Conservation (phyloP, 768 basidiomycete genomes). For the Tephrocybe sp. region DNA sequence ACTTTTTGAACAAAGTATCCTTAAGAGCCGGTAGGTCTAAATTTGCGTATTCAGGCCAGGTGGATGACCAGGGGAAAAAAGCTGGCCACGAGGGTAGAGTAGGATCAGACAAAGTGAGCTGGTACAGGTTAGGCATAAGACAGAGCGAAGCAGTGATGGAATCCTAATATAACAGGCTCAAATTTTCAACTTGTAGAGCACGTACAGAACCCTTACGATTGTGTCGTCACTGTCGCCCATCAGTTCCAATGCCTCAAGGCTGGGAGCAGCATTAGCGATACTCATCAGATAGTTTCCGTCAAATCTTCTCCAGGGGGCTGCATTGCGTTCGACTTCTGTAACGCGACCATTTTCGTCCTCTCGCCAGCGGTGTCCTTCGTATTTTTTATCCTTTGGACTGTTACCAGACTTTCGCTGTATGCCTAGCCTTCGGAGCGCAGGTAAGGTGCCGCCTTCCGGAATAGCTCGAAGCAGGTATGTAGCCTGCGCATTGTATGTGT, state of each 20-base stretch:
- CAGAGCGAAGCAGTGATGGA: constrained; percentile 5
- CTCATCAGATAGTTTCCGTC: constrained; percentile 8
- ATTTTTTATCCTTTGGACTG: background rate
- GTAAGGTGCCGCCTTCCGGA: background rate
- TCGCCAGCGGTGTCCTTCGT: constrained; percentile 7
- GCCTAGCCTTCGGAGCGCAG: constrained; percentile 8
- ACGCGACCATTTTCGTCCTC: constrained; percentile 2
- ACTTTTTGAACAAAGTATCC: background rate
- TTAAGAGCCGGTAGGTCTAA: background rate
- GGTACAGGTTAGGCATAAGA: background rate
- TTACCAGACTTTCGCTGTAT: constrained; percentile 5
- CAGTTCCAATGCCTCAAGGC: constrained; percentile 10
- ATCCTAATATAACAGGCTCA: background rate
- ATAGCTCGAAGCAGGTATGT: constrained; percentile 5
- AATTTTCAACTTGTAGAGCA: background rate
- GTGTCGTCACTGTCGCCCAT: constrained; percentile 9
- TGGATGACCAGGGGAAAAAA: background rate
- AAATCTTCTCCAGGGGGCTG: background rate
- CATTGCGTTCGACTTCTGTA: background rate
- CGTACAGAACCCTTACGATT: constrained; percentile 2
- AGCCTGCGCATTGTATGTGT: constrained; percentile 9
- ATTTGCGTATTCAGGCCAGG: background rate
- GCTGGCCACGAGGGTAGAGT: background rate
- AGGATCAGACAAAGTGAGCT: background rate
- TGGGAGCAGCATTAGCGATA: constrained; percentile 6